Evolutionary conservation across 805 yeast species (phyloP), one percentile per base, ranked within the genome.

Genomic region (Candida corydali): DNA sequence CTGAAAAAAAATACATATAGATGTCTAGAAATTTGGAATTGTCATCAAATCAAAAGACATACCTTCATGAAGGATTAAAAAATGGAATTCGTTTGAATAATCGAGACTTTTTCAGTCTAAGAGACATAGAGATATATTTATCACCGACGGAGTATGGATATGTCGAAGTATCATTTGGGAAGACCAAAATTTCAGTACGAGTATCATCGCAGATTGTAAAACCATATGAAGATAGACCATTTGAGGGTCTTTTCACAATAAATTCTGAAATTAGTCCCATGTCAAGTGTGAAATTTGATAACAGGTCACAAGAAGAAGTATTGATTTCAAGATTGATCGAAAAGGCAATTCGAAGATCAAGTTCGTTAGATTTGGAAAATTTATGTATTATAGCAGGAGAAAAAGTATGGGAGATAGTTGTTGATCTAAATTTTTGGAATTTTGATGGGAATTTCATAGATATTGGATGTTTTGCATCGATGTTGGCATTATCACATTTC

Each of bases 381-480:
- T 63, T 93, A 30, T 91, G 98, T 63, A 86, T 93, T 30, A 76
- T 85, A 16, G 95, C 96, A 0, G 98, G 97, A 2, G 74, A 79
- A 37, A 82, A 86, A 46, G 88, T 95, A 54, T 93, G 98, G 98
- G 73, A 80, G 38, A 69, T 93, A 9, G 74, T 94, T 40, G 97
- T 94, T 0, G 97, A 89, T 54, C 78, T 93, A 12, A 95, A 88
- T 52, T 85, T 86, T 50, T 61, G 93, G 39, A 83, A 88, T 54
- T 87, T 78, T 52, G 98, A 93, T 59, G 98, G 98, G 28, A 94
- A 94, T 14, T 73, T 93, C 32, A 80, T 89, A 27, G 98, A 93
- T 58, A 84, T 87, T 5, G 82, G 91, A 28, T 86, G 96, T 61
- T 71, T 88, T 38, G 98, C 93, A 0, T 96, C 87, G 6, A 82